Evolutionary conservation across 1,284 basidiomycete species (phyloP).

Genomic region (Trichosporon sp.): DNA sequence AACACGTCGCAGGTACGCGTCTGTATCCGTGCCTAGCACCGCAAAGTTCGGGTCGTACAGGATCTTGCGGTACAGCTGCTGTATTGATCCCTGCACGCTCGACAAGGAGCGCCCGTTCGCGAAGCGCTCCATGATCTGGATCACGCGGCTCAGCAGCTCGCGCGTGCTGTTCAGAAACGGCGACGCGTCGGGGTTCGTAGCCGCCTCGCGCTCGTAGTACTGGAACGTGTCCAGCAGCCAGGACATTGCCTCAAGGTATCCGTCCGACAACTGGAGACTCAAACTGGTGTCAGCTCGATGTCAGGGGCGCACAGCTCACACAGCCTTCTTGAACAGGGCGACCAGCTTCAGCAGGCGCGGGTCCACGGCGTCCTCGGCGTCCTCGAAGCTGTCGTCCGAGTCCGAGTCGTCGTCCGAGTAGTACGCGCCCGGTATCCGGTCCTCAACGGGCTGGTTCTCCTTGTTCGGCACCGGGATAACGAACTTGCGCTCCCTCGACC

Average conservation of each 20-base stretch:
- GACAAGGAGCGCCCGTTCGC: constrained; percentile 10
- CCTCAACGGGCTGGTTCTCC: constrained; percentile 12
- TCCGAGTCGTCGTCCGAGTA: constrained; percentile 27
- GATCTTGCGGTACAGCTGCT: constrained; percentile 10
- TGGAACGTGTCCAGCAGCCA: constrained; percentile 20
- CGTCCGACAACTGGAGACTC: constrained; percentile 8
- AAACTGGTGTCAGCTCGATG: not conserved
- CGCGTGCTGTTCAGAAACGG: constrained; percentile 47
- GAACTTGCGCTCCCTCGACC: not conserved
- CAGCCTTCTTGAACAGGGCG: constrained; percentile 54
- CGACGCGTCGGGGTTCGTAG: constrained; percentile 23
- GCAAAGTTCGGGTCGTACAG: not conserved
- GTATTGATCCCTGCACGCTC: constrained; percentile 12
- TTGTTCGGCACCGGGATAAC: not conserved
- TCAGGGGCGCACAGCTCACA: not conserved
- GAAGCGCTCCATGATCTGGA: constrained; percentile 13
- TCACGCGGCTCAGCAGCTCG: constrained; percentile 3
- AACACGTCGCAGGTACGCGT: constrained; percentile 7
- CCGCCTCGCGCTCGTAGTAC: constrained; percentile 13
- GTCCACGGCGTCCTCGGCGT: constrained; percentile 51
- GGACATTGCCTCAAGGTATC: constrained; percentile 13
- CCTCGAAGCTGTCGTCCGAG: constrained; percentile 5
- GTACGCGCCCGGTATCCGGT: constrained; percentile 29
- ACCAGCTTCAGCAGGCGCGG: not conserved
- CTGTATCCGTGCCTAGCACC: constrained; percentile 3